Conservation (phyloP, 805 yeast genomes). For the Dipodascopsis tothii region DNA sequence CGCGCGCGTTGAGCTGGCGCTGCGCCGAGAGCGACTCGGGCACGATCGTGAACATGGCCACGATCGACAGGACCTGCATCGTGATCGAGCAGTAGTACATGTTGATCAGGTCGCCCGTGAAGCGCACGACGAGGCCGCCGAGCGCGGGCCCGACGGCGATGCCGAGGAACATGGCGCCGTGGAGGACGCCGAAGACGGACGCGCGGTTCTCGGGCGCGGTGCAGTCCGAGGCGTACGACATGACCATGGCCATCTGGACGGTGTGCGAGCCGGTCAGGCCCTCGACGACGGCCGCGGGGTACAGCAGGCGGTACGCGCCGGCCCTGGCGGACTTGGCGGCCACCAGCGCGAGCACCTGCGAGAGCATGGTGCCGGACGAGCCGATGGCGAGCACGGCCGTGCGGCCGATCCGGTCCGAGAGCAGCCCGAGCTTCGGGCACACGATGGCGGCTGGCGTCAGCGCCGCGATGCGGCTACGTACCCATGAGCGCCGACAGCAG, state of each 20-base stretch:
- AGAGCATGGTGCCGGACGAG: conserved; percentile 9
- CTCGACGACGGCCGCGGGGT: conserved; percentile 41
- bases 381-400: conserved; percentile 10
- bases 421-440: conserved; percentile 14
- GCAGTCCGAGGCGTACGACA: conserved; percentile 69
- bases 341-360: conserved; percentile 5
- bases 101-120: conserved; percentile 11
- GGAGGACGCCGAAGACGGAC: conserved; percentile 27
- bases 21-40: conserved; percentile 21
- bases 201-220: conserved; percentile 52
- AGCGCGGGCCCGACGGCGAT: conserved; percentile 27
- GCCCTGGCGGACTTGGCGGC: conserved; percentile 8
- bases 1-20: conserved; percentile 15
- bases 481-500: conserved; percentile 14
- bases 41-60: conserved; percentile 7
- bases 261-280: conserved; percentile 58
- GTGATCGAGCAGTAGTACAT: conserved; percentile 8
- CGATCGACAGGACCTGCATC: conserved; percentile 4
- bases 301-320: conserved; percentile 30
- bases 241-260: conserved; percentile 49
- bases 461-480: background rate
- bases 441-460: conserved; percentile 10
- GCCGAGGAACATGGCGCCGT: conserved; percentile 27
- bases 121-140: conserved; percentile 23
- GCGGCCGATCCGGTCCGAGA: conserved; percentile 21